Evolutionary conservation across 2,329 filamentous ascomycete genomes (phyloP), one percentile per base, ranked within the genome.

Genomic region (Aspergillus hortae): DNA sequence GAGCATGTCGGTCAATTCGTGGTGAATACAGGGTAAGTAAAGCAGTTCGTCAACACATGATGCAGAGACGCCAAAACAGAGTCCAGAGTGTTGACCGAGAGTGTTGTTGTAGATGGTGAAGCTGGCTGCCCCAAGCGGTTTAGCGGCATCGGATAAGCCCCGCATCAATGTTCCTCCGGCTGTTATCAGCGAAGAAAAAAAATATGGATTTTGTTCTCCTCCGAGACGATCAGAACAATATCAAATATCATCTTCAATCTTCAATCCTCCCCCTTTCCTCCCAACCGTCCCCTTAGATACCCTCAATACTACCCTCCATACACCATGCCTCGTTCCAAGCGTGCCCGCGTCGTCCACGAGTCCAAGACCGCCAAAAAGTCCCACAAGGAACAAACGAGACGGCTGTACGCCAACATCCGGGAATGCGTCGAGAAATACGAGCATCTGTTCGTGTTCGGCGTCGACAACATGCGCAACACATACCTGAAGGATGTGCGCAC

Each of bases 381-480:
- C 57, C 87, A 89, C 75, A 95, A 95, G 78, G 88, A 96, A 74
- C 78, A 85, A 55, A 92, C 92, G 73, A 84, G 92, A 68, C 86
- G 87, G 68, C 87, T 97, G 57, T 96, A 92, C 77, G 80, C 87
- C 74, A 90, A 89, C 72, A 88, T 99, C 59, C 90, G 91, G 72
- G 87, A 92, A 70, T 86, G 86, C 67, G 81, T 95, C 55, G 87
- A 91, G 68, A 79, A 89, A 67, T 96, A 92, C 80, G 84, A 91
- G 74, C 85, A 92, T 80, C 88, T 92, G 77, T 95, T 95, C 76
- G 89, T 96, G 69, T 95, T 99, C 73, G 83, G 83, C 66, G 87
- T 99, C 62, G 89, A 95, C 70, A 96, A 97, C 79, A 96, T 96
- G 90, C 90, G 94, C 72, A 99, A 99, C 78, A 95, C 87, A 63